Evolutionary conservation across 345 rosid species (phyloP).

Genomic region (Corymbia maculata): DNA sequence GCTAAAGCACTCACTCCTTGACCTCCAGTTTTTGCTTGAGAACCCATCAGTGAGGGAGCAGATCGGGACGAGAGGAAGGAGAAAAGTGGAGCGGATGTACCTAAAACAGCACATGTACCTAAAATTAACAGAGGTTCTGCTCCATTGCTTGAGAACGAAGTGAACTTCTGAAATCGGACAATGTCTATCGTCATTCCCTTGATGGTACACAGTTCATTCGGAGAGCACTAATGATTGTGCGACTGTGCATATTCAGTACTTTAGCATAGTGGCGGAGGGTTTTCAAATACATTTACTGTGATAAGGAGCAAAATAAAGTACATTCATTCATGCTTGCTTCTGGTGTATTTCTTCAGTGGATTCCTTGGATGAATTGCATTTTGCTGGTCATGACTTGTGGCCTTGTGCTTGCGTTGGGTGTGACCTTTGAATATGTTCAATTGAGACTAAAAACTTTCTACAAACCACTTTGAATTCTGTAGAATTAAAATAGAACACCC

Average conservation of each 20-base stretch:
- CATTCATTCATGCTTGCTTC: neutral
- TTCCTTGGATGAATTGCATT: neutral
- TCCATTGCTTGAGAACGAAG: slow-evolving; percentile 3
- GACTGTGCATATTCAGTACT: too few relatives aligned
- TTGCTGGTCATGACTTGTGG: neutral
- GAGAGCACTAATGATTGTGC: neutral
- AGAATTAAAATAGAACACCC: neutral
- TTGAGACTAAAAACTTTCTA: neutral
- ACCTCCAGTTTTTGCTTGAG: slow-evolving; percentile 36
- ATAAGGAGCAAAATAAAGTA: neutral
- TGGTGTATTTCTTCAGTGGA: neutral
- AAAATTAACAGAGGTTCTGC: slow-evolving; percentile 55
- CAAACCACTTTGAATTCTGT: neutral
- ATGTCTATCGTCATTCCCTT: neutral
- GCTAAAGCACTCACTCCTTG: slow-evolving; percentile 39
- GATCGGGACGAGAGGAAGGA: slow-evolving; percentile 63
- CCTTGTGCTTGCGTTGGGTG: neutral
- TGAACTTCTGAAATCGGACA: neutral
- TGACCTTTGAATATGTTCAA: neutral
- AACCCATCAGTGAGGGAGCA: slow-evolving; percentile 35
- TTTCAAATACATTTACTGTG: neutral
- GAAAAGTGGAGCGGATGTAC: slow-evolving; percentile 45
- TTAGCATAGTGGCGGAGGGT: neutral
- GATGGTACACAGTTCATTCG: neutral
- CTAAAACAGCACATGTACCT: slow-evolving; percentile 82